Base-by-base conservation (phyloP, 176 grass and related monocot species). In the Carex littledalei region DNA sequence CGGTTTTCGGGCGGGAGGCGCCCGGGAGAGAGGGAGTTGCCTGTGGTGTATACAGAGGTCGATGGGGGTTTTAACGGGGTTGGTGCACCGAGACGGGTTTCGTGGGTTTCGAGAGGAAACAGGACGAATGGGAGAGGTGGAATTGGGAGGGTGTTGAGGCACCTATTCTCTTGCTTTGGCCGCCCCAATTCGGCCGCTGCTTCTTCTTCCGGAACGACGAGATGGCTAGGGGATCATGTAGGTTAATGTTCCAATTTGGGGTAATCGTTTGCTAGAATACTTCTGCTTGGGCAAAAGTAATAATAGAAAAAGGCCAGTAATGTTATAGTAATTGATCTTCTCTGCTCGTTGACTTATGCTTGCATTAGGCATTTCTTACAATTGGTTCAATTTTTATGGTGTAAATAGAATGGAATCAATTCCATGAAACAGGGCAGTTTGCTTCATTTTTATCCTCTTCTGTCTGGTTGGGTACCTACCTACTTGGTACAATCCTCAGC, bases 41-140 rank as follows among this genome's bases (percentile, higher is more conserved):
- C 97, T 0, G 93, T 94, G 0, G 93, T 99, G 0, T 99, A 99
- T 81, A 99, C 97, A 1, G 97, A 99, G 87, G 89, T 99, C 80
- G 97, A 99, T 22, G 97, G 97, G 2, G 93, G 88, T 0, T 95
- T 96, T 88, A 99, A 90, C 53, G 87, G 84, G 10, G 88, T 82
- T 5, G 84, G 91, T 18, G 90, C 81, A 1, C 93, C 97, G 0
- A 88, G 97, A 85, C 82, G 97, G 85, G 90, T 99, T 74, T 99
- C 97, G 0, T 96, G 91, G 93, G 85, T 90, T 2, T 92, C 97
- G 0, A 92, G 97, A 88, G 91, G 89, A 45, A 87, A 65, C 49
- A 67, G 72, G 6, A 93, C 93, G 0, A 89, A 79, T 20, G 87
- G 94, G 29, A 81, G 88, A 81, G 83, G 91, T 49, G 24, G 80